These are phyloP conservation scores for Daldinia bambusicola DNA, from an alignment of 495 filamentous ascomycete species.

Conservation along the genomic window DNA sequence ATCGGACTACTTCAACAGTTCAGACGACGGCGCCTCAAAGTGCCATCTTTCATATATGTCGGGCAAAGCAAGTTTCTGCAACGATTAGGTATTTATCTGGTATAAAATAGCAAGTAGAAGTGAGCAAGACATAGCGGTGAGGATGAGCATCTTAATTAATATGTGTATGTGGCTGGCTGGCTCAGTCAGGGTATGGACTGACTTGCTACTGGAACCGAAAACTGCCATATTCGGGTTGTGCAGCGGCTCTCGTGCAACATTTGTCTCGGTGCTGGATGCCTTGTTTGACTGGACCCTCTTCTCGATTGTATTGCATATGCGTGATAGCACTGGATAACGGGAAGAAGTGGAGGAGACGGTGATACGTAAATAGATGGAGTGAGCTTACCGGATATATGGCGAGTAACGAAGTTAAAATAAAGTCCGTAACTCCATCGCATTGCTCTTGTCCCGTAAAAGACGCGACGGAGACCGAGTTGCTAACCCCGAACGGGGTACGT, in stretches of 20 bases:
- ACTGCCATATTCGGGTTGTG: constrained; percentile 2
- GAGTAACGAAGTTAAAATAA: neutral
- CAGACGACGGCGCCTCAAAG: neutral
- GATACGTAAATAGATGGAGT: neutral
- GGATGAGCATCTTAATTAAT: constrained; percentile 10
- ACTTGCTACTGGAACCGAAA: neutral
- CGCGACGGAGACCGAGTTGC: constrained; percentile 32
- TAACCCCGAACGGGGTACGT: constrained; percentile 26
- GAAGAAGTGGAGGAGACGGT: neutral
- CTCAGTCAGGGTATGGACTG: constrained; percentile 22
- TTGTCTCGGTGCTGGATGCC: neutral
- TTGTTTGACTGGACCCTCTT: neutral
- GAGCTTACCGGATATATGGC: neutral
- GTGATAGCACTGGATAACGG: neutral
- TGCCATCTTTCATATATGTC: neutral
- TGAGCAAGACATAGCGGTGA: constrained; percentile 25
- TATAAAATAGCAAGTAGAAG: neutral
- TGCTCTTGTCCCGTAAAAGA: constrained; percentile 11
- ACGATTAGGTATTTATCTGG: neutral
- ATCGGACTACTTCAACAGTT: constrained; percentile 2
- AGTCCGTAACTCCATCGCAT: constrained; percentile 6
- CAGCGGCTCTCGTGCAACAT: constrained; percentile 1
- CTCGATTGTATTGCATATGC: neutral
- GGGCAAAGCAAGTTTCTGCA: constrained; percentile 2
- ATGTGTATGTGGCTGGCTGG: constrained; percentile 23